phyloP scores from a whole-genome alignment of 1,284 basidiomycete genomes.

The Phlebopus sp. region DNA sequence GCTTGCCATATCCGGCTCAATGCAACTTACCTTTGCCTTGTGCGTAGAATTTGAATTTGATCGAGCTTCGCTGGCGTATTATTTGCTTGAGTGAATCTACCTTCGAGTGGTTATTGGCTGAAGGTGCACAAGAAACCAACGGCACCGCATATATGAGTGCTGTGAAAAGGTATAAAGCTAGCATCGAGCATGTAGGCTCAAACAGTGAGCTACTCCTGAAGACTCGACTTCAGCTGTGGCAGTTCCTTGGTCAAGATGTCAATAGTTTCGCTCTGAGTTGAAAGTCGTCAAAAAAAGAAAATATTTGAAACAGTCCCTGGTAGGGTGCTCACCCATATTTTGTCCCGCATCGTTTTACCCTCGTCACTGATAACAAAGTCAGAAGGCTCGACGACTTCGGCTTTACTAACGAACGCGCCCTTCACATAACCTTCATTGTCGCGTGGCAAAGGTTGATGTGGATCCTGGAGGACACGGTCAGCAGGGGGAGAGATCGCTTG shows the following conservation, averaged over 20 bases:
- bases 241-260: conserved; percentile 23
- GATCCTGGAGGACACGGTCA: conserved; percentile 26
- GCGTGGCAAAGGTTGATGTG: conserved; percentile 43
- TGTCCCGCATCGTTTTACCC: conserved; percentile 39
- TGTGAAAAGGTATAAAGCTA: too few species aligned
- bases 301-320: too few species aligned
- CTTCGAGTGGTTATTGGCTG: too few species aligned
- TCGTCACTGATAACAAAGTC: conserved; percentile 44
- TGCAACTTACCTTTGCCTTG: too few species aligned
- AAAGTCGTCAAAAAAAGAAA: neutral
- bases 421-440: conserved; percentile 32
- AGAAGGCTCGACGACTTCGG: conserved; percentile 37
- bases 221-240: conserved; percentile 12
- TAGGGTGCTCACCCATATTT: conserved; percentile 42
- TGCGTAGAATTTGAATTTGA: too few species aligned
- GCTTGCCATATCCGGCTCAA: too few species aligned
- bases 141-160: too few species aligned
- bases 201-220: conserved; percentile 11
- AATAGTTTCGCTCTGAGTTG: conserved; percentile 31
- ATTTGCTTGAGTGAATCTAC: too few species aligned
- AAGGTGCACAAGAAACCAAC: too few species aligned
- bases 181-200: too few species aligned
- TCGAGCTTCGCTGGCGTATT: too few species aligned
- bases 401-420: conserved; percentile 36
- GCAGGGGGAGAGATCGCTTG: neutral